A percentile compares a stretch with the other conserved stretches of the same genome.
These are phyloP conservation scores for Sequoiadendron giganteum DNA, from an alignment of 75 land plant genomes.

Conservation along the genomic window DNA sequence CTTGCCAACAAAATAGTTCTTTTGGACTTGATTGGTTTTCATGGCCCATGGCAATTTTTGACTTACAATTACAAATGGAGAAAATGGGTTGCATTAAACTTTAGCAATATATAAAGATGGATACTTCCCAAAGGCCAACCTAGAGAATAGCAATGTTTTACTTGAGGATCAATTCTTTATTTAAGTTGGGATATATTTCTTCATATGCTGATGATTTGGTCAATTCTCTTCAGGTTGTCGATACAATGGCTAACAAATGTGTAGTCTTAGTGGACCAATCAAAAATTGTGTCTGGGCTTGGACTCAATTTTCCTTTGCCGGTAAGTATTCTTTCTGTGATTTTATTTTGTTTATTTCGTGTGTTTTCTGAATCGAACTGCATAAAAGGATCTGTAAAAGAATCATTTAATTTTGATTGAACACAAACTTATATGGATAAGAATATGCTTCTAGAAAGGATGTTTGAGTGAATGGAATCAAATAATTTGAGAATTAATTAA, in stretches of 20 bases:
- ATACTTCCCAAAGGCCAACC: neutral
- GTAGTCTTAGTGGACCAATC: constrained; percentile 52
- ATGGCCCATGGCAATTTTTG: neutral
- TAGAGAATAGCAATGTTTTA: neutral
- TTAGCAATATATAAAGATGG: neutral
- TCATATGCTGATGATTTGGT: neutral
- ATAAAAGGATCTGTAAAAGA: neutral
- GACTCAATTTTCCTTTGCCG: constrained; percentile 46
- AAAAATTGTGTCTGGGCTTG: constrained; percentile 56
- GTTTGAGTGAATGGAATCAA: neutral
- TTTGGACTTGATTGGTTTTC: neutral
- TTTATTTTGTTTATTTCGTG: neutral
- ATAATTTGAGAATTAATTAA: neutral
- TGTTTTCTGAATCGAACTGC: neutral
- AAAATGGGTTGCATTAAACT: neutral
- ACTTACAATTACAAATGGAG: neutral
- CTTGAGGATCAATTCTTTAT: neutral
- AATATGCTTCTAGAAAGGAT: neutral
- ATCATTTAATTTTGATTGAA: neutral
- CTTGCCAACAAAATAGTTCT: neutral
- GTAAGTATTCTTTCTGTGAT: constrained; percentile 20
- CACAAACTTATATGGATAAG: constrained; percentile 1
- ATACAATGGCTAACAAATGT: constrained; percentile 48
- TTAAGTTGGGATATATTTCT: neutral
- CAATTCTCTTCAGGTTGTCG: constrained; percentile 34